These are phyloP conservation scores for Terana coerulea DNA, from an alignment of 768 basidiomycete species.

Conservation along the genomic window DNA sequence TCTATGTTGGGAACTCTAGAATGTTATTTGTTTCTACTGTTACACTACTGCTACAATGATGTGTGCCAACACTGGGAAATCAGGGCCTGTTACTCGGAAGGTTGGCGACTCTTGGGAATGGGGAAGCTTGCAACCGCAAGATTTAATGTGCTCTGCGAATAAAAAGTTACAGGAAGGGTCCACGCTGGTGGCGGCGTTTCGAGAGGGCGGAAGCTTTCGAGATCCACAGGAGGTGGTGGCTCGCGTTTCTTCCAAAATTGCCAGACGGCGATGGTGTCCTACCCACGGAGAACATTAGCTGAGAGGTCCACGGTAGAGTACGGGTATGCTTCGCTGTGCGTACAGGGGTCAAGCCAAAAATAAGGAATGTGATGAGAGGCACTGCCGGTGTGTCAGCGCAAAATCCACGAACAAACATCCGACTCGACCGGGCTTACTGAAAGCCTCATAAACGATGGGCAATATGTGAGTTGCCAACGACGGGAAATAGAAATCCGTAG, in stretches of 20 bases:
- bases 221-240: not conserved
- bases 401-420: constrained; percentile 4
- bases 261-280: constrained; percentile 2
- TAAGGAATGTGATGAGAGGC: constrained; percentile 17
- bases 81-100: too few species aligned
- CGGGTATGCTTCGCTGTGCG: not conserved
- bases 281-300: not conserved
- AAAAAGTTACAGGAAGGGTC: too few species aligned
- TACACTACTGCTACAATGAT: too few species aligned
- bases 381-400: constrained; percentile 4
- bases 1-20: too few species aligned
- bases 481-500: constrained; percentile 2
- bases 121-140: too few species aligned
- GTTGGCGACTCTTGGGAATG: too few species aligned
- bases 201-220: not conserved
- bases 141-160: too few species aligned
- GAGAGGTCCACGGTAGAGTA: not conserved
- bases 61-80: too few species aligned
- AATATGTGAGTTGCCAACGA: constrained; percentile 7
- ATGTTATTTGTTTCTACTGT: too few species aligned
- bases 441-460: constrained; percentile 10
- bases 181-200: too few species aligned
- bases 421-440: constrained; percentile 8
- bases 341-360: constrained; percentile 10
- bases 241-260: not conserved